Percentiles rank a stretch among this genome's conserved stretches.
Evolutionary conservation across 1,139 yeast species (phyloP).

Genomic region (Taphrina confusa): DNA sequence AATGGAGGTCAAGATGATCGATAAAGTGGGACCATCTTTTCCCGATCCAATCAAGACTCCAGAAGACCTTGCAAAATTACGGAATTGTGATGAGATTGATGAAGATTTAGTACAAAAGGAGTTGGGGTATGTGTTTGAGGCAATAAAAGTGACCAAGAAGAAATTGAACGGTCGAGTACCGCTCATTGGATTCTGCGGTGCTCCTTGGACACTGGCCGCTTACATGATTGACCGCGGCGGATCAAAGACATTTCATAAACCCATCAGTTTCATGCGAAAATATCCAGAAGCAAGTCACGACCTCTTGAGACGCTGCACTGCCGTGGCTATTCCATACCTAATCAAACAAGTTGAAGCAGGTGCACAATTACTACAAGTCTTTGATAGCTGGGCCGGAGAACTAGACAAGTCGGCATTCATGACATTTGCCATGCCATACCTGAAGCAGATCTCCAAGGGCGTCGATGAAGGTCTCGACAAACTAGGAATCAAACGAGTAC

Average conservation of each 20-base stretch:
- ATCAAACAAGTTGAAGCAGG: constrained; percentile 97
- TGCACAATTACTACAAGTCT: constrained; percentile 93
- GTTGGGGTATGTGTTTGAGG: constrained; percentile 90
- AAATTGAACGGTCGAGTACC: constrained; percentile 90
- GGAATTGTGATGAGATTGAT: constrained; percentile 56
- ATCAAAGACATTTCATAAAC: constrained; percentile 83
- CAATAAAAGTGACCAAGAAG: constrained; percentile 81
- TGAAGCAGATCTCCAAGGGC: constrained; percentile 69
- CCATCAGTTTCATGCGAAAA: constrained; percentile 86
- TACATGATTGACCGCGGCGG: constrained; percentile 99
- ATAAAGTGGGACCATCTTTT: constrained; percentile 92
- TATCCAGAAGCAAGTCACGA: constrained; percentile 71
- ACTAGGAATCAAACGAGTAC: constrained; percentile 74
- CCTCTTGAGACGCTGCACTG: constrained; percentile 76
- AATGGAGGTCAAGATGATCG: constrained; percentile 88
- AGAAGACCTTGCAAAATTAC: constrained; percentile 60
- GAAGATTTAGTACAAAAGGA: constrained; percentile 57
- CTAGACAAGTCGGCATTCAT: constrained; percentile 84
- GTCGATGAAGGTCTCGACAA: constrained; percentile 71
- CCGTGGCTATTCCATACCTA: constrained; percentile 86
- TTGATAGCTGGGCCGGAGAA: constrained; percentile 98
- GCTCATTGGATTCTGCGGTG: constrained; percentile 91
- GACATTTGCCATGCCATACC: constrained; percentile 85
- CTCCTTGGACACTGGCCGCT: constrained; percentile 95
- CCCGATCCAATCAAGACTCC: constrained; percentile 81